phyloP scores from a whole-genome alignment of 208 protist genomes.

The Crithidia thermophila region DNA sequence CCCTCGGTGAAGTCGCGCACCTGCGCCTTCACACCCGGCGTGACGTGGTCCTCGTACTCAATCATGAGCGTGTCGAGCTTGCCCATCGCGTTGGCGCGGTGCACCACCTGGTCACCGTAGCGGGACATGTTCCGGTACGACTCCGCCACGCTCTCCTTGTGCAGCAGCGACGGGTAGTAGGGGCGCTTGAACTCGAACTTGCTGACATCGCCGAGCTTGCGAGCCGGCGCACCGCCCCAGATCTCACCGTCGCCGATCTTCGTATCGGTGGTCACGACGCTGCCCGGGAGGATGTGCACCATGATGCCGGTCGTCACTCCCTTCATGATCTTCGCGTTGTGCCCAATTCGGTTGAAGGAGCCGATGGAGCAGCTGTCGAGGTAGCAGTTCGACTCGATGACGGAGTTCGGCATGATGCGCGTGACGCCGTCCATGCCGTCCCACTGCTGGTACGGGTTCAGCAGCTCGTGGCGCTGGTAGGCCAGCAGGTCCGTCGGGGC shows the following conservation, averaged over 20 bases:
- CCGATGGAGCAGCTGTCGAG: constrained; percentile 89
- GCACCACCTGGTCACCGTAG: constrained; percentile 87
- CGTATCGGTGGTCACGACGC: constrained; percentile 81
- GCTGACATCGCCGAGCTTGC: constrained; percentile 81
- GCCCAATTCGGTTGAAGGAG: constrained; percentile 87
- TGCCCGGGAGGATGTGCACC: constrained; percentile 89
- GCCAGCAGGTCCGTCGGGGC: constrained; percentile 78
- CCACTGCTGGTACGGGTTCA: constrained; percentile 92
- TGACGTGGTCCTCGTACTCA: constrained; percentile 73
- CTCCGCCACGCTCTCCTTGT: constrained; percentile 73
- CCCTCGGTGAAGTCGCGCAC: constrained; percentile 85
- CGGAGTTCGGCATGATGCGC: constrained; percentile 82
- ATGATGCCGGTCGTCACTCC: constrained; percentile 89
- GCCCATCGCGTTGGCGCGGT: constrained; percentile 79
- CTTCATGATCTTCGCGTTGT: constrained; percentile 91
- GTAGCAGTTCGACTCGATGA: constrained; percentile 89
- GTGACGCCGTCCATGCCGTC: constrained; percentile 84
- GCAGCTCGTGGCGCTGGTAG: constrained; percentile 81
- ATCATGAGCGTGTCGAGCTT: constrained; percentile 85
- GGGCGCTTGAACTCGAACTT: constrained; percentile 91
- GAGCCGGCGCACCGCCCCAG: constrained; percentile 86
- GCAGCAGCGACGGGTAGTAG: constrained; percentile 79
- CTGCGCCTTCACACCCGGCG: constrained; percentile 65
- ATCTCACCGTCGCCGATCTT: constrained; percentile 86
- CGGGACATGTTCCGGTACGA: constrained; percentile 88